These are phyloP conservation scores for Fusarium irregulare DNA, from an alignment of 2,329 filamentous ascomycete species.

Conservation along the genomic window DNA sequence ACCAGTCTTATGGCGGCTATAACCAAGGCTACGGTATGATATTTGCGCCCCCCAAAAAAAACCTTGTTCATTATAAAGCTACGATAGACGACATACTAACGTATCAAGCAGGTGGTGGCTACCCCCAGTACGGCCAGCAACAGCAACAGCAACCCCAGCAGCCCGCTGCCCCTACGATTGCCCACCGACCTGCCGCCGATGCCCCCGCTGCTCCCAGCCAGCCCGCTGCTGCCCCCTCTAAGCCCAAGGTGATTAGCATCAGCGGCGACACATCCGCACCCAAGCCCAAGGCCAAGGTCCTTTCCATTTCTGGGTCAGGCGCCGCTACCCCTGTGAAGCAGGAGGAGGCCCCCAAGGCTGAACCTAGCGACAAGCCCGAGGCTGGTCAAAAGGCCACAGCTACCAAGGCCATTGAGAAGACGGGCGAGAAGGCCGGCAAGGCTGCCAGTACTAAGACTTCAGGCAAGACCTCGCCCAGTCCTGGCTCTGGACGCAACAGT, in stretches of 20 bases:
- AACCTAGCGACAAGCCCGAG: slow-evolving; percentile 65
- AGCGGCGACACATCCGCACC: slow-evolving; percentile 68
- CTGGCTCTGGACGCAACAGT: slow-evolving; percentile 86
- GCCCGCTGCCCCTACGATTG: slow-evolving; percentile 45
- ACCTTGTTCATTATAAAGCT: slow-evolving; percentile 4
- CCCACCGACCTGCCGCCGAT: slow-evolving; percentile 45
- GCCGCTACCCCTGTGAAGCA: slow-evolving; percentile 53
- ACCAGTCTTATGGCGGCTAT: slow-evolving; percentile 64
- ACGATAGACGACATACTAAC: slow-evolving; percentile 28
- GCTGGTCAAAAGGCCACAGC: slow-evolving; percentile 87
- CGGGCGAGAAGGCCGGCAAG: slow-evolving; percentile 71
- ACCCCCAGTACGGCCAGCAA: slow-evolving; percentile 64
- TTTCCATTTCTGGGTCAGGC: slow-evolving; percentile 55
- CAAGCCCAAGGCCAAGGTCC: slow-evolving; percentile 63
- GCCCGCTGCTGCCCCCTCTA: slow-evolving; percentile 59
- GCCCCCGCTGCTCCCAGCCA: slow-evolving; percentile 58
- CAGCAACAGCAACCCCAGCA: slow-evolving; percentile 51
- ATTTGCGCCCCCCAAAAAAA: slow-evolving; percentile 27
- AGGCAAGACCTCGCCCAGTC: slow-evolving; percentile 82
- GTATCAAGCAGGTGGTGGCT: slow-evolving; percentile 58
- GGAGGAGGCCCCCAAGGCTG: slow-evolving; percentile 61
- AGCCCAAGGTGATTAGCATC: slow-evolving; percentile 77
- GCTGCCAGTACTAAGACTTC: slow-evolving; percentile 58
- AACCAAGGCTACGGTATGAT: slow-evolving; percentile 58
- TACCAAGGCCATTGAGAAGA: slow-evolving; percentile 91